Evolutionary conservation across 2,329 filamentous ascomycete genomes (phyloP).

Genomic region (Daldinia sp.): DNA sequence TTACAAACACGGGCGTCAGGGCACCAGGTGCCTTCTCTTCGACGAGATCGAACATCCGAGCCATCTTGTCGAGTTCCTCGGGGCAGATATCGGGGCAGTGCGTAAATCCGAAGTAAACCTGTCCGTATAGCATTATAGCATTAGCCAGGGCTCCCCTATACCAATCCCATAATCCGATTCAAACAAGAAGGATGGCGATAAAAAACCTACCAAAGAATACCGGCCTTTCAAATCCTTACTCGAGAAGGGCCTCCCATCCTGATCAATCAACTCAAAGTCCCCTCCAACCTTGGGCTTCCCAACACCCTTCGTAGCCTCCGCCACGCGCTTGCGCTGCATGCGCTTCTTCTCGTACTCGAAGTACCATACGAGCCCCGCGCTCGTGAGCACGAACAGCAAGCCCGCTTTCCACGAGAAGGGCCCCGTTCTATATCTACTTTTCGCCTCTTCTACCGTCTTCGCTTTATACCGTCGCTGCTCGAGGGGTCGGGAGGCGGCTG

Average conservation of each 20-base stretch:
- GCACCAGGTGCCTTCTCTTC: slow-evolving; percentile 59
- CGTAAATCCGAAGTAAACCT: slow-evolving; percentile 98
- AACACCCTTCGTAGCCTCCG: slow-evolving; percentile 91
- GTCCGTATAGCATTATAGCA: not conserved
- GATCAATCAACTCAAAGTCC: slow-evolving; percentile 81
- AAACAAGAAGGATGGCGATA: not conserved
- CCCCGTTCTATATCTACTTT: slow-evolving; percentile 65
- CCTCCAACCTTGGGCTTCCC: slow-evolving; percentile 94
- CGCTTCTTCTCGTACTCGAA: slow-evolving; percentile 93
- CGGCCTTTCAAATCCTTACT: slow-evolving; percentile 85
- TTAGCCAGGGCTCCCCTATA: not conserved
- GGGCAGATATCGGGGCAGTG: slow-evolving; percentile 99
- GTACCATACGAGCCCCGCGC: slow-evolving; percentile 82
- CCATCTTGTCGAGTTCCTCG: slow-evolving; percentile 99
- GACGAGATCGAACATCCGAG: slow-evolving; percentile 84
- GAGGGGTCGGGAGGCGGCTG: slow-evolving; percentile 5
- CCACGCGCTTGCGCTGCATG: slow-evolving; percentile 86
- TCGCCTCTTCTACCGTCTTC: slow-evolving; percentile 67
- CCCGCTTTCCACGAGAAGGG: slow-evolving; percentile 96
- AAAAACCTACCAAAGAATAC: slow-evolving; percentile 73
- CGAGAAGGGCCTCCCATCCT: slow-evolving; percentile 80
- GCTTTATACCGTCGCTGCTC: slow-evolving; percentile 52
- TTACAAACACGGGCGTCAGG: slow-evolving; percentile 87
- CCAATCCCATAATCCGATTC: not conserved
- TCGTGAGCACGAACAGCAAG: slow-evolving; percentile 81